Base-by-base conservation (phyloP, 2,329 filamentous ascomycete species). In the Rhexocercosporidium sp. region DNA sequence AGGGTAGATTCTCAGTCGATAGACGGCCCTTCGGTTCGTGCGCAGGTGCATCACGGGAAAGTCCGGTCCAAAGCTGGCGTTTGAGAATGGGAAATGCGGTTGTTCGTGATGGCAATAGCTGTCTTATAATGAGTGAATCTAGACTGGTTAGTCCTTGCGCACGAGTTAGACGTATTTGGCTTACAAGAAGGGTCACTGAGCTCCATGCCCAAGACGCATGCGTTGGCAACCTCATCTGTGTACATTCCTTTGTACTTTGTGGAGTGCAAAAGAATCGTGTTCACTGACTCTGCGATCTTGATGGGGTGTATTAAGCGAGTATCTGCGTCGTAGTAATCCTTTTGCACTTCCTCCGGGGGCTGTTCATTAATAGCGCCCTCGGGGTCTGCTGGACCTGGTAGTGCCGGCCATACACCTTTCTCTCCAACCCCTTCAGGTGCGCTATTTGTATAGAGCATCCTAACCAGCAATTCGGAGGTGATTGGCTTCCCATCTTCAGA, bases 131-230 rank as follows among this genome's bases (percentile, higher is more conserved):
- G 7, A 54, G 39, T 25, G 61, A 25, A 65, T 64, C 61, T 64
- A 56, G 9, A 20, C 5, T 9, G 14, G 22, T 64, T 27, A 64
- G 61, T 34, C 3, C 12, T 41, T 22, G 12, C 37, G 5, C 16
- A 11, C 4, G 16, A 11, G 29, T 47, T 56, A 20, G 46, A 20
- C 9, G 16, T 16, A 44, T 37, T 62, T 51, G 18, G 37, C 64
- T 66, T 25, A 65, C 54, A 53, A 4, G 54, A n/a, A 7, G 49
- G 64, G 51, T 66, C 64, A 29, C 51, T 66, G n/a, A 66, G 37
- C 31, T 66, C 64, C 16, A 66, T 12, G 1, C 64, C 64, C 1
- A 66, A 16, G 3, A 62, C 18, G 25, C 34, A 27, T 11, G 64
- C 54, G 4, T 44, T 62, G 12, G 64, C 14, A 16, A 62, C 56